Conservation (phyloP, 1,284 basidiomycete genomes). For the Microbotryomycetes sp. region DNA sequence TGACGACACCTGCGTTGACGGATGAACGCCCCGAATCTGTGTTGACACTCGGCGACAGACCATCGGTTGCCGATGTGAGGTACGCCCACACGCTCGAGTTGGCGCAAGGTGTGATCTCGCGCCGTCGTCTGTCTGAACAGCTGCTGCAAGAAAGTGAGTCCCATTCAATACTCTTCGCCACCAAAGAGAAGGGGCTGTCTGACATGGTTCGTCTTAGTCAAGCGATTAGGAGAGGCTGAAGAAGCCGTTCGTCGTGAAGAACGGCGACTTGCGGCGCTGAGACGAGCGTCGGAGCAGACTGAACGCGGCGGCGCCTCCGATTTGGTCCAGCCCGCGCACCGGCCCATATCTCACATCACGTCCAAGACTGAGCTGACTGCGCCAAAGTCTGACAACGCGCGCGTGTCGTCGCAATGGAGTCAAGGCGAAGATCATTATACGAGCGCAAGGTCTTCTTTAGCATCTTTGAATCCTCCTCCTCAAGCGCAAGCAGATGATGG, state of each 20-base stretch:
- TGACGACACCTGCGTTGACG: not conserved
- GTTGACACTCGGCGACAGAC: not conserved
- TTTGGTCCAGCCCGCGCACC: too few relatives aligned
- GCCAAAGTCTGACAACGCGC: not conserved
- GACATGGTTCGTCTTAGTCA: not conserved
- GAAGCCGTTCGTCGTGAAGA: not conserved
- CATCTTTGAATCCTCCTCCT: not conserved
- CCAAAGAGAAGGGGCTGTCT: too few relatives aligned
- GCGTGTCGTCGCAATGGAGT: not conserved
- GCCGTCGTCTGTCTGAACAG: not conserved
- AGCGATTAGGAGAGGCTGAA: not conserved
- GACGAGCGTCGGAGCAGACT: not conserved
- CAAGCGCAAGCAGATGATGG: not conserved
- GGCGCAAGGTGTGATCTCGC: not conserved
- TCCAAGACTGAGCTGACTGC: not conserved
- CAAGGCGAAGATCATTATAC: not conserved
- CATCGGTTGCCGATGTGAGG: not conserved
- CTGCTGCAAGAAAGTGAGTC: not conserved
- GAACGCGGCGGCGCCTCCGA: too few relatives aligned
- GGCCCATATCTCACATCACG: not conserved
- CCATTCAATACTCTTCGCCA: too few relatives aligned
- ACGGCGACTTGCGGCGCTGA: not conserved
- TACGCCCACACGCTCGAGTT: not conserved
- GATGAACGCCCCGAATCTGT: not conserved
- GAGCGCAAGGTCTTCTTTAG: not conserved